Base-by-base conservation (phyloP, 768 basidiomycete species). In the Phlebiopsis flavidoalba region DNA sequence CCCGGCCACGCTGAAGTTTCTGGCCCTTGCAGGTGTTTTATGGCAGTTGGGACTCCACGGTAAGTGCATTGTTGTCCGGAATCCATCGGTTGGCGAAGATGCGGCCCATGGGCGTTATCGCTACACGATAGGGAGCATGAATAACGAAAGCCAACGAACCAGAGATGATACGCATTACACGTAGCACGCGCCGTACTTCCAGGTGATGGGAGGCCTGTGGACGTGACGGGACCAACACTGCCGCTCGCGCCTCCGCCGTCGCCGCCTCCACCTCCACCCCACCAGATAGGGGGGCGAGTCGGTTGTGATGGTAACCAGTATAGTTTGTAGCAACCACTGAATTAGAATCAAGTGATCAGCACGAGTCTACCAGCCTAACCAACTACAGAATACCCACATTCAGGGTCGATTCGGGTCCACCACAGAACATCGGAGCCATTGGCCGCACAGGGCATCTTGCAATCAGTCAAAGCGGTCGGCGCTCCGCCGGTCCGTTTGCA, bases 351-450 rank as follows among this genome's bases (percentile, higher is more conserved):
- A 31, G 26, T 31, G 26, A 31, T 31, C 26, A 31, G 26, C 26
- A 31, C 26, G 6, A 31, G 26, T 3, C 6, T 31, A 6, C n/a
- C 26, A 31, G 26, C 26, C 26, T 31, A 31, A 31, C 26, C 26
- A 2, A 31, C 26, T 31, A 6, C 26, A 31, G 26, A 31, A 31
- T 19, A 60, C 67, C 50, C 33, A 85, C 70, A 57, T 81, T 86
- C 19, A 91, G n/a, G n/a, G 74, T 46, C 82, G 74, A 66, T 86
- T 78, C 0, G 89, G n/a, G 86, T 31, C 89, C 90, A 24, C 90
- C 90, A 64, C 90, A 92, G 61, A 83, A 84, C 66, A n/a, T 90
- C 84, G 0, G 83, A 75, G 37, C 71, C 72, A 60, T 87, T 85
- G 10, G 87, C 89, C 2, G 71, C 72, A 67, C 89, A 91, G 24